Conservation (phyloP, 2,329 filamentous ascomycete genomes). For the Cryphonectria carpinicola region DNA sequence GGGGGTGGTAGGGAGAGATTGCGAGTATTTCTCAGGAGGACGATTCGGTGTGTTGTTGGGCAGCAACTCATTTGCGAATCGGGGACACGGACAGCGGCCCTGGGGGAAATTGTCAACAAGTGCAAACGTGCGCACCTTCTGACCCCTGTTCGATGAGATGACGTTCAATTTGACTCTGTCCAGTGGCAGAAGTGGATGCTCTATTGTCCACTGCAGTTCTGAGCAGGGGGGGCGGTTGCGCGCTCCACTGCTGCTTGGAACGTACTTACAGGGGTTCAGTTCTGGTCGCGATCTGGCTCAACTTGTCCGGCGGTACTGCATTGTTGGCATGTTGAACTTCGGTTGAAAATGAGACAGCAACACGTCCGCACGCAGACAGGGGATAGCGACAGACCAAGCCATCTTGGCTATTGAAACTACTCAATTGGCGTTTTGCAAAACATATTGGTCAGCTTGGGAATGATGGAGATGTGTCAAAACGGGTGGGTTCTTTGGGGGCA, state of each 20-base stretch:
- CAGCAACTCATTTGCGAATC: neutral
- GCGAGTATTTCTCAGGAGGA: neutral
- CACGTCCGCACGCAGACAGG: slow-evolving; percentile 1
- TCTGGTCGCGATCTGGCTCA: slow-evolving; percentile 20
- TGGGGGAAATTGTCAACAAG: neutral
- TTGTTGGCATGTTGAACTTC: slow-evolving; percentile 20
- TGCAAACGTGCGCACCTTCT: neutral
- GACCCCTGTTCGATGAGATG: slow-evolving; percentile 27
- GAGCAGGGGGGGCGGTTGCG: slow-evolving; percentile 17
- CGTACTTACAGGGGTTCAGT: slow-evolving; percentile 19
- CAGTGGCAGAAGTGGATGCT: slow-evolving; percentile 23
- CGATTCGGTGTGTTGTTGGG: neutral
- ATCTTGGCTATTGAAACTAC: neutral
- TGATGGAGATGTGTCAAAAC: neutral
- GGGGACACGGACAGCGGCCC: slow-evolving; percentile 6
- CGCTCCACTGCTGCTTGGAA: slow-evolving; percentile 12
- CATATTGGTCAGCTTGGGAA: neutral
- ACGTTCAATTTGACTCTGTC: slow-evolving; percentile 28
- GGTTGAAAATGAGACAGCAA: slow-evolving; percentile 27
- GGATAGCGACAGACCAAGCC: slow-evolving; percentile 2
- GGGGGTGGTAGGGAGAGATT: neutral
- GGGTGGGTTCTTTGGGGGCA: neutral
- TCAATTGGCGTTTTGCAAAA: neutral
- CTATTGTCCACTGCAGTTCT: slow-evolving; percentile 8
- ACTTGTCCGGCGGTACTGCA: slow-evolving; percentile 19